Conservation (phyloP, 2,329 filamentous ascomycete species). For the Fusarium redolens region DNA sequence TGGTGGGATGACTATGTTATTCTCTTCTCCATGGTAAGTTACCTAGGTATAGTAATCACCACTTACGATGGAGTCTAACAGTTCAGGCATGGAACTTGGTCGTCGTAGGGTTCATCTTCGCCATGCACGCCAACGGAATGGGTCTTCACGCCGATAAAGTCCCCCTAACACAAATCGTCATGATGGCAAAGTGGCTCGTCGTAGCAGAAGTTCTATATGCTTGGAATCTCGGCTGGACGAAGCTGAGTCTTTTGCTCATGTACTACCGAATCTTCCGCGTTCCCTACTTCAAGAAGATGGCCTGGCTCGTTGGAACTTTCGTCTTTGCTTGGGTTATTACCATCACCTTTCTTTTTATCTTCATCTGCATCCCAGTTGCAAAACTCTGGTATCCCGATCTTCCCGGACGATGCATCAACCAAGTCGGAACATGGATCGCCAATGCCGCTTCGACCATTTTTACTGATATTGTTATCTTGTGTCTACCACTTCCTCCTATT, state of each 20-base stretch:
- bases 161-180: conserved; percentile 50
- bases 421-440: conserved; percentile 62
- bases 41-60: not conserved
- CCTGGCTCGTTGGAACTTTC: conserved; percentile 55
- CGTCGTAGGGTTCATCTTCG: conserved; percentile 60
- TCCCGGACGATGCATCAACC: conserved; percentile 60
- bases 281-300: conserved; percentile 55
- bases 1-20: conserved; percentile 66
- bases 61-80: not conserved
- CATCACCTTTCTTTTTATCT: conserved; percentile 62
- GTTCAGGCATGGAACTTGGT: conserved; percentile 54
- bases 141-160: conserved; percentile 58
- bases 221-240: conserved; percentile 62
- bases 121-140: conserved; percentile 60
- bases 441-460: conserved; percentile 61
- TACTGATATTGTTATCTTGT: conserved; percentile 58
- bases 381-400: conserved; percentile 61
- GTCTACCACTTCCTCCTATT: conserved; percentile 58
- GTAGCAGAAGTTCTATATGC: conserved; percentile 61
- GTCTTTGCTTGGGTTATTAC: conserved; percentile 60
- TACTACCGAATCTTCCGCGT: conserved; percentile 64
- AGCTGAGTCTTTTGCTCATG: conserved; percentile 62
- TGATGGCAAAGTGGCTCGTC: conserved; percentile 60
- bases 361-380: conserved; percentile 62
- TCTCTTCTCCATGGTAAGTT: conserved; percentile 58